Percentiles rank a stretch among this genome's conserved stretches.
Evolutionary conservation across 139 green algal genomes (phyloP).

Genomic region (Closterium sp.): DNA sequence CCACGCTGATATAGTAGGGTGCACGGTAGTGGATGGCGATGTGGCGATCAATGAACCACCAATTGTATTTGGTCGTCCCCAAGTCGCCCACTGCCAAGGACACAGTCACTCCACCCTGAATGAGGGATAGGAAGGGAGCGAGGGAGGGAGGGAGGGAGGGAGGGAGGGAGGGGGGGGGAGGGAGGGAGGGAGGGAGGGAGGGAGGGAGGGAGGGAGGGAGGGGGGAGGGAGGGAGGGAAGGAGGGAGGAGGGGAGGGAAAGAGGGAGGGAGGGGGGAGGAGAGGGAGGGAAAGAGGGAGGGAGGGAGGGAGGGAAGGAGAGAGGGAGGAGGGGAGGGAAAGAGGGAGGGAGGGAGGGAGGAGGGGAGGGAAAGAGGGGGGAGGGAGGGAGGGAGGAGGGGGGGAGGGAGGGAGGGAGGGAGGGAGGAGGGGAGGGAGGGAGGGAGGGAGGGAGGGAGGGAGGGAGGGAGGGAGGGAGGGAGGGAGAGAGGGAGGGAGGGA

Average conservation of each 20-base stretch:
- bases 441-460: conserved; percentile 1
- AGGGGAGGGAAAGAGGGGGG: too few relatives aligned
- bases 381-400: too few relatives aligned
- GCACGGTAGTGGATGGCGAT: too few relatives aligned
- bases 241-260: background rate
- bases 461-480: conserved; percentile 1
- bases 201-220: conserved; percentile 1
- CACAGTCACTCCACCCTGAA: too few relatives aligned
- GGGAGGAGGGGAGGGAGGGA: background rate
- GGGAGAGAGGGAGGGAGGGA: conserved; percentile 1
- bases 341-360: too few relatives aligned
- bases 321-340: background rate
- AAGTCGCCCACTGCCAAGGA: too few relatives aligned
- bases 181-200: background rate
- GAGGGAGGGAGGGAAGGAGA: background rate
- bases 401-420: conserved; percentile 1
- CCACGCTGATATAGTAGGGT: too few relatives aligned
- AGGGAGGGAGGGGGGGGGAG: too few relatives aligned
- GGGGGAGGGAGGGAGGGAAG: background rate
- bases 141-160: too few relatives aligned
- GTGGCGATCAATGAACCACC: too few relatives aligned
- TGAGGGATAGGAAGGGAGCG: too few relatives aligned
- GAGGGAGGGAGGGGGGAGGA: conserved; percentile 3
- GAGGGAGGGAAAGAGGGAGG: background rate
- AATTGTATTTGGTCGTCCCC: too few relatives aligned